Conservation (phyloP, 345 rosid genomes). For the Abelmoschus esculentus region DNA sequence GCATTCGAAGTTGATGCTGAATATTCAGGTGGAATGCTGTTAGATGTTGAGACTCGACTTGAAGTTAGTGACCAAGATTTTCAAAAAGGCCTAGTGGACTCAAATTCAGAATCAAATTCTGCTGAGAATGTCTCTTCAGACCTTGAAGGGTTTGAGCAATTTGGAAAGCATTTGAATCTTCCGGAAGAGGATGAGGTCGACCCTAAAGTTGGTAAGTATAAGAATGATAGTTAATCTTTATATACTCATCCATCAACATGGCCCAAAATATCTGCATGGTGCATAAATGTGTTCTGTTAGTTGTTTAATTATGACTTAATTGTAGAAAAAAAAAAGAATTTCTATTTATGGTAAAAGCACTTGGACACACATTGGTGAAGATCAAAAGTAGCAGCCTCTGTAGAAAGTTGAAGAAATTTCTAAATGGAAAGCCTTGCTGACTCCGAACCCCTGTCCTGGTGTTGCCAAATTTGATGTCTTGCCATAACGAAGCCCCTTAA, state of each 20-base stretch:
- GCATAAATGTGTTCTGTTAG: not conserved
- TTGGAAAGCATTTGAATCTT: conserved; percentile 55
- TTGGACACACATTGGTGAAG: not conserved
- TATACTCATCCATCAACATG: not conserved
- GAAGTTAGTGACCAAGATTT: conserved; percentile 58
- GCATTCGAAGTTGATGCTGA: conserved; percentile 84
- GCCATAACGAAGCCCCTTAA: not conserved
- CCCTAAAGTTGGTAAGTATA: conserved; percentile 47
- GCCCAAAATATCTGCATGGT: not conserved
- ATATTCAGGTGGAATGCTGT: conserved; percentile 67
- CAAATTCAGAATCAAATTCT: conserved; percentile 36
- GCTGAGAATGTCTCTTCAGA: conserved; percentile 39
- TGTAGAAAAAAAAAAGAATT: not conserved
- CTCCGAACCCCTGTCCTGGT: not conserved
- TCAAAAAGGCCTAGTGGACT: conserved; percentile 44
- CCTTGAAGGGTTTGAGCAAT: conserved; percentile 65
- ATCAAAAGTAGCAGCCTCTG: not conserved
- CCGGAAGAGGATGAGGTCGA: conserved; percentile 42
- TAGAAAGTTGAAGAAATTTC: not conserved
- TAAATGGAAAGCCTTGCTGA: not conserved
- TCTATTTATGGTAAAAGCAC: not conserved
- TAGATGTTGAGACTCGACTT: conserved; percentile 73
- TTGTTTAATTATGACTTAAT: not conserved
- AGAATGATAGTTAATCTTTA: not conserved
- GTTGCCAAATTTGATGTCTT: not conserved